A percentile compares a stretch with the other conserved stretches of the same genome.
These are phyloP conservation scores for Colletotrichum tabaci DNA, from an alignment of 2,329 filamentous ascomycete species.

Conservation along the genomic window DNA sequence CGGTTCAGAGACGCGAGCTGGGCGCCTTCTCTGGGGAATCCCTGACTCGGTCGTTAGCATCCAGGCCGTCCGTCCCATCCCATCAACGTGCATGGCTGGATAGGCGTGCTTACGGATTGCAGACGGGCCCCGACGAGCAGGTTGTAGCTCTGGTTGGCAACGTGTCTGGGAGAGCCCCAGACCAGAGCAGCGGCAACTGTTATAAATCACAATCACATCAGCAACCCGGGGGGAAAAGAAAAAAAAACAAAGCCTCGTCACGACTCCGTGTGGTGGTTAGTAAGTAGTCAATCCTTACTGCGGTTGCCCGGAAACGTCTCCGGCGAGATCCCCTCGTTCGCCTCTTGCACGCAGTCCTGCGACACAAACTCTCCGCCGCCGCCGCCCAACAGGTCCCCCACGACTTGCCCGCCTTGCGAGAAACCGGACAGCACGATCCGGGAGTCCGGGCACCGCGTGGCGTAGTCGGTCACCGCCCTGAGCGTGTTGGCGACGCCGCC, in stretches of 20 bases:
- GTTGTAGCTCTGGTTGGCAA: conserved; percentile 52
- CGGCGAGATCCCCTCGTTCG: conserved; percentile 46
- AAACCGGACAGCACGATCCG: conserved; percentile 59
- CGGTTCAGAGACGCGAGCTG: conserved; percentile 31
- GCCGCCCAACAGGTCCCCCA: conserved; percentile 53
- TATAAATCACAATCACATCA: not conserved
- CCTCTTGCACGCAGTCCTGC: conserved; percentile 48
- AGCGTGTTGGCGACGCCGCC: conserved; percentile 53
- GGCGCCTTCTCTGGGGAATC: conserved; percentile 25
- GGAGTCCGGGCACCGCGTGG: conserved; percentile 54
- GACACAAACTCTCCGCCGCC: conserved; percentile 52
- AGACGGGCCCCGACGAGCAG: conserved; percentile 45
- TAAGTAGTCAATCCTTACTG: conserved; percentile 46
- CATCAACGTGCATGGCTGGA: too few species aligned
- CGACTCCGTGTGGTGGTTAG: too few species aligned
- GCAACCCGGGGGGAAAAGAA: too few species aligned
- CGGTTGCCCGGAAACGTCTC: conserved; percentile 49
- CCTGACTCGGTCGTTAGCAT: conserved; percentile 1
- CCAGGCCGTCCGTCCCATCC: not conserved
- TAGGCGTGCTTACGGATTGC: conserved; percentile 37
- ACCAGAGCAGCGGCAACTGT: conserved; percentile 51
- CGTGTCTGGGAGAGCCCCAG: conserved; percentile 53
- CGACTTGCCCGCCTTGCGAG: conserved; percentile 57
- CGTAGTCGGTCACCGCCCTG: conserved; percentile 56
- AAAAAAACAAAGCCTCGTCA: too few species aligned